Base-by-base conservation (phyloP, 345 rosid species). In the Salix brachista region DNA sequence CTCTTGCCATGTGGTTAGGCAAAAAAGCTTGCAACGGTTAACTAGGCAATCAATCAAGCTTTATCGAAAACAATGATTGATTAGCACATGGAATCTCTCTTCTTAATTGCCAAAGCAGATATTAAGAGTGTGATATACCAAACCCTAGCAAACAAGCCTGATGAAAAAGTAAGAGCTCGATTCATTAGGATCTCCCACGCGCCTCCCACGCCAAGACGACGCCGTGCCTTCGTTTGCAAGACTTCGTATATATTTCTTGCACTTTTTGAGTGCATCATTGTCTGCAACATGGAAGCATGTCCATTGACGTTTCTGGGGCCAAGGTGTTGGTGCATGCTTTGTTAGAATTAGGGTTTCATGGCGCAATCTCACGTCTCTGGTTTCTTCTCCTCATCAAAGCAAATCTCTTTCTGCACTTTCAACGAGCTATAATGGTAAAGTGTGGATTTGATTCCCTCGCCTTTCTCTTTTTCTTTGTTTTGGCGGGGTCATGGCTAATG, bases 231-330 rank as follows among this genome's bases (percentile, higher is more conserved):
- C 37, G 14, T 2, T 30, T 17, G 18, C 65, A 72, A 80, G 75
- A 19, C 48, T 28, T 60, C 64, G 30, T 17, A 25, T 34, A 1
- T 34, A 34, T 13, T 6, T 23, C 50, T 30, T 67, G 32, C 58
- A 39, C 76, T 26, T 65, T 74, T 64, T 52, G 48, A 25, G 64
- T 5, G 28, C 46, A 62, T 69, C 17, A 79, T 69, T 46, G 19
- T 39, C 8, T 39, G 3, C 66, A 50, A 70, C 18, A 41, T 25
- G 18, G 19, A 39, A 69, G 65, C 17, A 46, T 26, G 26, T n/a
- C 64, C 25, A 62, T 25, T 74, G 67, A 36, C 71, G 32, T 58
- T 80, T 28, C 28, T 18, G 73, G 73, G 79, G 61, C 79, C 79
- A 3, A 26, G 8, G 8, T 75, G 75, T 65, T 46, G 69, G 46